Base-by-base conservation (phyloP, 2,329 filamentous ascomycete species). In the Parastagonospora avenae region DNA sequence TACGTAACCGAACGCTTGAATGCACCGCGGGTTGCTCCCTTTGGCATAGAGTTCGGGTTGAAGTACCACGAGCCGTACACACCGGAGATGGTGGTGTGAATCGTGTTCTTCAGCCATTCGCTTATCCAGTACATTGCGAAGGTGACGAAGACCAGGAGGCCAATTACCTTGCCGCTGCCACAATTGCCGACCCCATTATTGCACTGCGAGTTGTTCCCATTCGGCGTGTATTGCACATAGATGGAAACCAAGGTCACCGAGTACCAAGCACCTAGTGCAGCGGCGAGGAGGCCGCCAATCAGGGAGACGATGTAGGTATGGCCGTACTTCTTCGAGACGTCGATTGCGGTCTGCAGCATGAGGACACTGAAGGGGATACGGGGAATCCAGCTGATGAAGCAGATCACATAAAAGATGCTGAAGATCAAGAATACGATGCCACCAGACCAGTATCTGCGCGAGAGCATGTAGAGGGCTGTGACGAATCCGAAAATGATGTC, bases 11-110 rank as follows among this genome's bases (percentile, higher is more conserved):
- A 85, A 11, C 93, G 85, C 62, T 84, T 87, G 58, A 94, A 83
- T 0, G 93, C 90, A n/a, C 91, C 90, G 10, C 91, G 85, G 0
- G 93, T 97, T 0, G 91, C 87, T 9, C 86, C 86, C 56, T 83
- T 86, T 28, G 92, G 91, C 65, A 91, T 89, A 48, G 84, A 82
- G 27, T 82, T 76, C 1, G 59, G 59, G n/a, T 84, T 88, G 71
- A 96, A 97, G 77, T 96, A 97, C 93, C 93, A 97, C 0, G 89
- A 88, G 1, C 91, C 92, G 64, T 96, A 97, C 0, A 96, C 87
- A 0, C 93, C 92, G 0, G 91, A 89, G 51, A 96, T 89, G 19
- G 86, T 92, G 2, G 88, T 89, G 70, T 97, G 92, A 40, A 96
- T 90, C 0, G 90, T 92, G 75, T 96, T 96, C 79, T 97, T 97